Evolutionary conservation across 371 early-diverging fungal species (phyloP), one percentile per base, ranked within the genome.

Genomic region (Furculomyces boomerangus): DNA sequence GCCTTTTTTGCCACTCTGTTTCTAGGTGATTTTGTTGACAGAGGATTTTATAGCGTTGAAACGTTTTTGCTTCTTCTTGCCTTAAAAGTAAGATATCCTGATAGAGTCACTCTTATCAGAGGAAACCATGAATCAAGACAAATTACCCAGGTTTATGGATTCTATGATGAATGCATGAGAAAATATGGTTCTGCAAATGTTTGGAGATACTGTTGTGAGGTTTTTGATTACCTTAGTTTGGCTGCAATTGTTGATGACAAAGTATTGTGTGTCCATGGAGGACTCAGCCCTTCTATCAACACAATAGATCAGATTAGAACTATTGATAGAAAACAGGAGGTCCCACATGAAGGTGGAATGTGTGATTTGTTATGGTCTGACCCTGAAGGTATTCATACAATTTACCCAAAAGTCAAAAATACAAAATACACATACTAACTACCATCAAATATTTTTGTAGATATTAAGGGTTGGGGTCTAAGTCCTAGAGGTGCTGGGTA

Each of bases 291-390:
- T 1, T 77, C 80, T 3, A 82, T 98, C 53, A 83, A 79, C 55
- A 88, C 93, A 2, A 66, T 99, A 18, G 98, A 98, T 61, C 93
- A 97, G 82, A 91, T 99, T 30, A 78, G 94, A 28, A 81, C 78
- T n/a, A 93, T 99, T 57, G 94, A 98, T 64, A 74, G 99, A 59
- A 92, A 91, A 68, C 90, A 93, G 65, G 99, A 99, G 71, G 91
- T 98, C 3, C 99, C 99, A 30, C 97, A 98, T 65, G 92, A 93
- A 60, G 99, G 99, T 31, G 87, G 91, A 14, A 94, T 96, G 94
- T 94, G 96, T 61, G 99, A 99, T 63, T 66, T 99, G 54, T 72
- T 99, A 30, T 99, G 99, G 99, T 92, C 93, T 24, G 99, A 99
- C 73, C 99, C 99, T 16, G 98, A 99, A 55, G 30, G 50, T 49